These are phyloP conservation scores for Chrysanthemum lavandulifolium DNA, from an alignment of 129 eudicot genomes.

Conservation along the genomic window DNA sequence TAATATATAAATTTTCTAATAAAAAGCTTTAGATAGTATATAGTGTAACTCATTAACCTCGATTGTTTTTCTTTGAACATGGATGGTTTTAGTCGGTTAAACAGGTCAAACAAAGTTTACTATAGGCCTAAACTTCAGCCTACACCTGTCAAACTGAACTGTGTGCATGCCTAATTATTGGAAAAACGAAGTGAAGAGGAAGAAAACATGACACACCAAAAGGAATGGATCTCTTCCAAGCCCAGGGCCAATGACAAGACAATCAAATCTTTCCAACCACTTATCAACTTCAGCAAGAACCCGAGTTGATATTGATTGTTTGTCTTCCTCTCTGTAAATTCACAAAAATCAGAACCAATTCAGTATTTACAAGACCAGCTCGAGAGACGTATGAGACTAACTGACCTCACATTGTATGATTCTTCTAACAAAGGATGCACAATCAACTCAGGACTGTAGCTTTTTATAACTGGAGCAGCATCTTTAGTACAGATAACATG, in stretches of 20 bases:
- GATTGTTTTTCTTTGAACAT: no score
- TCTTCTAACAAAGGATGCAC: conserved; percentile 97
- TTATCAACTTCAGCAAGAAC: conserved; percentile 75
- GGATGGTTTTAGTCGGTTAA: background rate
- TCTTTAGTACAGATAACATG: conserved; percentile 96
- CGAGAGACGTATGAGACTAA: background rate
- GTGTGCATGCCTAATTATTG: background rate
- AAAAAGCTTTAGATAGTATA: background rate
- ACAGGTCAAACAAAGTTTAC: no score
- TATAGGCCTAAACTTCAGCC: background rate
- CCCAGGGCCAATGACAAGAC: conserved; percentile 96
- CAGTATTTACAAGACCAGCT: background rate
- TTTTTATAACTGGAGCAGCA: conserved; percentile 88
- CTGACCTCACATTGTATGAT: conserved; percentile 84
- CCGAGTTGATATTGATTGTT: conserved; percentile 41
- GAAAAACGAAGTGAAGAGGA: conserved; percentile 5
- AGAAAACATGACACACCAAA: conserved; percentile 50
- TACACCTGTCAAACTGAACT: background rate
- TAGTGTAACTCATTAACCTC: conserved; percentile 1
- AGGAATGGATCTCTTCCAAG: conserved; percentile 96
- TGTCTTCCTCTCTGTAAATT: conserved; percentile 72
- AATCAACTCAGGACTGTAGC: conserved; percentile 97
- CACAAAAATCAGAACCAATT: conserved; percentile 14
- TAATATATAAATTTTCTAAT: background rate
- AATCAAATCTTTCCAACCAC: conserved; percentile 98